Percentiles rank a stretch among this genome's conserved stretches.
phyloP scores from a whole-genome alignment of 306 rosid species.

The Lupinus albus region DNA sequence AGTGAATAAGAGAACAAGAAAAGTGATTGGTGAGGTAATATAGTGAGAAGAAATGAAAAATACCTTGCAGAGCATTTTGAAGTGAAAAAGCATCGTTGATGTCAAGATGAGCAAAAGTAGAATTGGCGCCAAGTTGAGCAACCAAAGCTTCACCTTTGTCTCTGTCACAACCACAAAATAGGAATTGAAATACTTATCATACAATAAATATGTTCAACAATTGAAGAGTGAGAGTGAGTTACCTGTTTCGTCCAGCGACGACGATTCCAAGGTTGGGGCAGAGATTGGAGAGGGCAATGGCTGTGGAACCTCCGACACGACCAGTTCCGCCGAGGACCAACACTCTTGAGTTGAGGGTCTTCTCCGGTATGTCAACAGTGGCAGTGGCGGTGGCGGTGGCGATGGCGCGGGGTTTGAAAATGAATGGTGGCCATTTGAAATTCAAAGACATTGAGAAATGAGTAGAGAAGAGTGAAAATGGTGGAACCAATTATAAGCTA shows the following conservation, averaged over 20 bases:
- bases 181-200: background rate
- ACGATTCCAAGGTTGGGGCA: slow-evolving; percentile 68
- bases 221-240: background rate
- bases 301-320: slow-evolving; percentile 92
- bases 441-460: slow-evolving; percentile 32
- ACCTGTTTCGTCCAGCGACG: slow-evolving; percentile 88
- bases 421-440: slow-evolving; percentile 38
- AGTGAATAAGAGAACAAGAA: background rate
- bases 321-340: slow-evolving; percentile 93
- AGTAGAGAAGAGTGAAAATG: no score
- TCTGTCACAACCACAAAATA: slow-evolving; percentile 44
- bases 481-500: no score
- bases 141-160: slow-evolving; percentile 73
- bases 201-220: background rate
- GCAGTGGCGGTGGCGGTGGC: background rate
- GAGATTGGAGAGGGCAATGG: slow-evolving; percentile 71
- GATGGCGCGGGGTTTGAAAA: background rate
- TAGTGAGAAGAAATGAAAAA: background rate
- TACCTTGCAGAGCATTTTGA: slow-evolving; percentile 67
- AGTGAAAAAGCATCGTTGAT: slow-evolving; percentile 56
- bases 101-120: slow-evolving; percentile 67
- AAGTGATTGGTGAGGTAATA: background rate
- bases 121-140: slow-evolving; percentile 61
- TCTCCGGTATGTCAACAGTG: slow-evolving; percentile 55
- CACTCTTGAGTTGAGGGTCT: slow-evolving; percentile 63